phyloP scores from a whole-genome alignment of 1,284 basidiomycete species.

The Moesziomyces globuligerus region DNA sequence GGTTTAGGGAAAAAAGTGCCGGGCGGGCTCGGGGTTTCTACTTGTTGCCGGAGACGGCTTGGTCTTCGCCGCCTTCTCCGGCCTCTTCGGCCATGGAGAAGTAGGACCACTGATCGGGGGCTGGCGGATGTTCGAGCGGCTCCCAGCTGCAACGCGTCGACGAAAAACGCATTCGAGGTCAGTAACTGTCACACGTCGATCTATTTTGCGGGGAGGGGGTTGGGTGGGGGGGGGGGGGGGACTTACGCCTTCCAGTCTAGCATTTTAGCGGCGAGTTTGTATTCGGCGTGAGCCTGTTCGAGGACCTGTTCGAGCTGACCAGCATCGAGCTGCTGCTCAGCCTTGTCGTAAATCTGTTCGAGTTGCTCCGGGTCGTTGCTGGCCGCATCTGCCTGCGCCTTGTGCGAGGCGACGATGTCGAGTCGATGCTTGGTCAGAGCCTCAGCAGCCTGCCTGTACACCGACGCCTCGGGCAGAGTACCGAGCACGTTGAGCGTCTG shows the following conservation, averaged over 20 bases:
- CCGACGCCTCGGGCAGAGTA: slow-evolving; percentile 79
- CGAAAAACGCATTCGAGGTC: too few species aligned
- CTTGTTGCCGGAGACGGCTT: slow-evolving; percentile 36
- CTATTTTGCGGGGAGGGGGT: too few species aligned
- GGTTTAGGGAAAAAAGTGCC: too few species aligned
- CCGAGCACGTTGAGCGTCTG: slow-evolving; percentile 79
- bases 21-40: too few species aligned
- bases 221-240: slow-evolving; percentile 6
- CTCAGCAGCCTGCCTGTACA: slow-evolving; percentile 90
- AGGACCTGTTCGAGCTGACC: slow-evolving; percentile 80
- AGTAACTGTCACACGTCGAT: too few species aligned
- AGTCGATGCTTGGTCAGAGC: slow-evolving; percentile 86
- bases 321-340: slow-evolving; percentile 71
- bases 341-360: slow-evolving; percentile 80
- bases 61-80: slow-evolving; percentile 57
- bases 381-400: slow-evolving; percentile 70
- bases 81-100: slow-evolving; percentile 69
- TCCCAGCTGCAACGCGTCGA: slow-evolving; percentile 76
- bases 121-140: slow-evolving; percentile 81
- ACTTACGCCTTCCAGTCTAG: slow-evolving; percentile 95
- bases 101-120: slow-evolving; percentile 87
- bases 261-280: slow-evolving; percentile 82
- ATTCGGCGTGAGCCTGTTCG: slow-evolving; percentile 84
- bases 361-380: slow-evolving; percentile 65
- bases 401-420: slow-evolving; percentile 72